phyloP scores from a whole-genome alignment of 495 filamentous ascomycete genomes.

The Lentithecium fluviatile region DNA sequence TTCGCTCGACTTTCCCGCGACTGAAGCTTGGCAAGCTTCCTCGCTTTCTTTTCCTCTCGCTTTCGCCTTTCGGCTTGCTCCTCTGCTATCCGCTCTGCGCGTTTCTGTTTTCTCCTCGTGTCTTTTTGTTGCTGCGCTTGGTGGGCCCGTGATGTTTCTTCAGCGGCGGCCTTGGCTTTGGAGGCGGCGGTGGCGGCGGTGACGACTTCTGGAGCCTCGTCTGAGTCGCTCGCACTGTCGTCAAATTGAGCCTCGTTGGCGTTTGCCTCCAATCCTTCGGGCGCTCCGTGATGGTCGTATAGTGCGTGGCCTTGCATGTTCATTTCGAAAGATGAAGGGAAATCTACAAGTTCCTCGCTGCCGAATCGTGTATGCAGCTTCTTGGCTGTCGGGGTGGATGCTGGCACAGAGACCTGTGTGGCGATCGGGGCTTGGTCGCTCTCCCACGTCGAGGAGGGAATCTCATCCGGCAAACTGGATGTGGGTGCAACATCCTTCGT shows the following conservation, averaged over 20 bases:
- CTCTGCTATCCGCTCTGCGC: slow-evolving; percentile 41
- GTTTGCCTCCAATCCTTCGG: not conserved
- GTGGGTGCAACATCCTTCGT: not conserved
- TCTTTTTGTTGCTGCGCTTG: slow-evolving; percentile 43
- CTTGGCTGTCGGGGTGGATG: not conserved
- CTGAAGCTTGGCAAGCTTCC: slow-evolving; percentile 31
- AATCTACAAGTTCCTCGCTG: slow-evolving; percentile 46
- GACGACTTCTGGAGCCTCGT: slow-evolving; percentile 55
- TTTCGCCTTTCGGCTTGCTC: slow-evolving; percentile 45
- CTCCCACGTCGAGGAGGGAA: slow-evolving; percentile 17
- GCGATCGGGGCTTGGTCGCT: slow-evolving; percentile 14
- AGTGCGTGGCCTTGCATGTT: not conserved
- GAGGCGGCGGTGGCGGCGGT: slow-evolving; percentile 32
- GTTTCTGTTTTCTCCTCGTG: slow-evolving; percentile 51
- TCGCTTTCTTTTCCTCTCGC: slow-evolving; percentile 42
- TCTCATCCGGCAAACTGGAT: slow-evolving; percentile 12
- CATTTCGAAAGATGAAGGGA: slow-evolving; percentile 31
- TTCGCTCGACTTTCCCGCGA: not conserved
- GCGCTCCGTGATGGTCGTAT: not conserved
- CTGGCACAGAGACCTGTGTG: not conserved
- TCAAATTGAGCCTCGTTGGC: not conserved
- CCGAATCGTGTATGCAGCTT: slow-evolving; percentile 42
- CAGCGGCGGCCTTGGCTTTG: slow-evolving; percentile 26
- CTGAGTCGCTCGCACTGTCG: slow-evolving; percentile 43
- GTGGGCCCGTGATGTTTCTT: slow-evolving; percentile 27